Conservation (phyloP, 805 yeast genomes). For the Kodamaea nitidulidarum region DNA sequence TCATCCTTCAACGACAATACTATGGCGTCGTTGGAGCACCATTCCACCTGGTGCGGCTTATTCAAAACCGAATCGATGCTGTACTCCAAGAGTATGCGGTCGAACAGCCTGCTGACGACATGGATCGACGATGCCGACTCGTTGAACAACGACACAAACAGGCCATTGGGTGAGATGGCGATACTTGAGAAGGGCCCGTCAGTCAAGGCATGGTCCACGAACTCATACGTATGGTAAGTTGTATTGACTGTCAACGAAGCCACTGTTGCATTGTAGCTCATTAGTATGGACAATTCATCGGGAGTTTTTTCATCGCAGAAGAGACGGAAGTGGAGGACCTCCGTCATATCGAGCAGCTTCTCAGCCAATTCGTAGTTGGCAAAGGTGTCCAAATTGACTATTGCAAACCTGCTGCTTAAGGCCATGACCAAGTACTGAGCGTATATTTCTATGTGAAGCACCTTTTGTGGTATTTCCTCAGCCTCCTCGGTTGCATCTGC, state of each 20-base stretch:
- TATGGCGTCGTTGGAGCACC: conserved; percentile 89
- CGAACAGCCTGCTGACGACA: conserved; percentile 48
- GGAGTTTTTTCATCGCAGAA: conserved; percentile 9
- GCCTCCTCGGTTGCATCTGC: no score
- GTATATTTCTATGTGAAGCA: conserved; percentile 30
- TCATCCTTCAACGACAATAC: conserved; percentile 62
- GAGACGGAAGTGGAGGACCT: conserved; percentile 21
- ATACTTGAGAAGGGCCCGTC: conserved; percentile 48
- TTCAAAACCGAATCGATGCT: conserved; percentile 29
- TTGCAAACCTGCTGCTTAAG: conserved; percentile 29
- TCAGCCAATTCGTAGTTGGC: conserved; percentile 36
- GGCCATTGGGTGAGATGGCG: conserved; percentile 50
- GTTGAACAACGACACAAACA: conserved; percentile 50
- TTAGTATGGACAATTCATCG: conserved; percentile 17
- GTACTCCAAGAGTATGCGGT: conserved; percentile 41
- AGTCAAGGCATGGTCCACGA: conserved; percentile 36
- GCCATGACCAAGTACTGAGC: conserved; percentile 43
- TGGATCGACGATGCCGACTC: conserved; percentile 37
- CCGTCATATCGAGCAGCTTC: conserved; percentile 14
- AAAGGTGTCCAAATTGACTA: conserved; percentile 37
- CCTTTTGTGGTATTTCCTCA: conserved; percentile 2
- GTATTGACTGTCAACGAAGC: conserved; percentile 24
- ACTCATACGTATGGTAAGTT: conserved; percentile 18
- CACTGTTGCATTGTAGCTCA: conserved; percentile 27
- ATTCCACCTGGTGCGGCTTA: conserved; percentile 51